Base-by-base conservation (phyloP, 2,329 filamentous ascomycete genomes). In the Didymellaceae sp. region DNA sequence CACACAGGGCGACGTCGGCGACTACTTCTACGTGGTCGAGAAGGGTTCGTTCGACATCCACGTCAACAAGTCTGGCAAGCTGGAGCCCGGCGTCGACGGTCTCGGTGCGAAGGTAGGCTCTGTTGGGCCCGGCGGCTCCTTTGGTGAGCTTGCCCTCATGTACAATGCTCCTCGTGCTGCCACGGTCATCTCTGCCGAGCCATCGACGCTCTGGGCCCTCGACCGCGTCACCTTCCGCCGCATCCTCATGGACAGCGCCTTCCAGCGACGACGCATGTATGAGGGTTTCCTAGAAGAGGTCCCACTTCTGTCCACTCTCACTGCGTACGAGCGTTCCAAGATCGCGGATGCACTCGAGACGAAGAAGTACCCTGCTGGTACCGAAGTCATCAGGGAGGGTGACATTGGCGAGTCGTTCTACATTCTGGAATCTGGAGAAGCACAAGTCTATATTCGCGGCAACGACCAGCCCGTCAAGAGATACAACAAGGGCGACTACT, bases 11-110 rank as follows among this genome's bases (percentile, higher is more conserved):
- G 94, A 97, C 67, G 88, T 92, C 0, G 94, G 94, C 33, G 94
- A 99, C 75, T 97, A 89, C 78, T 99, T 99, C 77, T 99, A 99
- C 73, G 87, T 99, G 20, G 91, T 97, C 14, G 94, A 99, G 73
- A 89, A 87, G 58, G 94, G 94, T 31, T 81, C 82, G 17, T 97
- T 97, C 67, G 91, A 96, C 65, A 88, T 97, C 49, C 90, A 94
- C 68, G 92, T 97, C 75, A 92, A 97, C 72, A 74, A 82, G 10
- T 82, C 82, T 8, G 93, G 94, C 53, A 79, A 85, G 31, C 81
- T 95, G 45, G 89, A 96, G 68, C 81, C 91, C 6, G 93, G 93
- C 0, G 80, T 83, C 0, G 86, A 92, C 37, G 94, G 93, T 9
- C 82, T 97, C 76, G 94, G 94, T 40, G 80, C 82, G 54, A 89